A percentile compares a stretch with the other conserved stretches of the same genome.
phyloP scores from a whole-genome alignment of 139 green algal species.

The Pedinophyceae sp. region DNA sequence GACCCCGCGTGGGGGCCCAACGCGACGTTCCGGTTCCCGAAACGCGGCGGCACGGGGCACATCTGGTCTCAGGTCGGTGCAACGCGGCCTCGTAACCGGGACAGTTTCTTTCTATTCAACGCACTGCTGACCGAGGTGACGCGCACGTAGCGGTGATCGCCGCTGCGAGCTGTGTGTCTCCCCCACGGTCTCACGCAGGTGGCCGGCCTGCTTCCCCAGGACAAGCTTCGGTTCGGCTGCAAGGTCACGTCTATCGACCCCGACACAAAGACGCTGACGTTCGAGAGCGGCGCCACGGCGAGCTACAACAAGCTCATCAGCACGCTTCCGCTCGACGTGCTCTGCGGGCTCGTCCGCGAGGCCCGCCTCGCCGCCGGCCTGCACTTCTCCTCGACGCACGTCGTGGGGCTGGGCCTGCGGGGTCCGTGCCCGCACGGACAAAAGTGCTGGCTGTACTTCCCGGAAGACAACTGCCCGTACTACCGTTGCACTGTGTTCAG shows the following conservation, averaged over 20 bases:
- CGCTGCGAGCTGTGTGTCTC: too few relatives aligned
- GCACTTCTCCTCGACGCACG: conserved; percentile 43
- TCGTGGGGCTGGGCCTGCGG: conserved; percentile 22
- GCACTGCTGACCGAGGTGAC: too few relatives aligned
- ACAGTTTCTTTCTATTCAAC: too few relatives aligned
- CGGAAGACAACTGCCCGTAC: conserved; percentile 75
- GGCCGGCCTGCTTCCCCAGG: neutral
- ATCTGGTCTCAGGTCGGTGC: conserved; percentile 74
- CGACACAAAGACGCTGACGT: conserved; percentile 33
- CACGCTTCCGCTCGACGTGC: too few relatives aligned
- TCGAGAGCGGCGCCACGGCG: conserved; percentile 24
- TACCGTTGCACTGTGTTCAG: conserved; percentile 80
- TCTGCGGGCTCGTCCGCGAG: conserved; percentile 43
- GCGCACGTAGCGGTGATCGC: too few relatives aligned
- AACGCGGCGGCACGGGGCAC: conserved; percentile 58
- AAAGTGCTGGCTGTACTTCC: conserved; percentile 92
- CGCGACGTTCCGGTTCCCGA: conserved; percentile 76
- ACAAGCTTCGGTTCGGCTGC: neutral
- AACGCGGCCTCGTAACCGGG: too few relatives aligned
- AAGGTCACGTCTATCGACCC: conserved; percentile 57
- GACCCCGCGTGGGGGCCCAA: conserved; percentile 81
- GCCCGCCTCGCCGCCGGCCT: conserved; percentile 48
- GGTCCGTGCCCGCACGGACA: conserved; percentile 52
- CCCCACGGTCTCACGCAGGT: too few relatives aligned
- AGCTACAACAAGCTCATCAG: too few relatives aligned